Base-by-base conservation (phyloP, 345 rosid genomes). In the Brassica juncea region DNA sequence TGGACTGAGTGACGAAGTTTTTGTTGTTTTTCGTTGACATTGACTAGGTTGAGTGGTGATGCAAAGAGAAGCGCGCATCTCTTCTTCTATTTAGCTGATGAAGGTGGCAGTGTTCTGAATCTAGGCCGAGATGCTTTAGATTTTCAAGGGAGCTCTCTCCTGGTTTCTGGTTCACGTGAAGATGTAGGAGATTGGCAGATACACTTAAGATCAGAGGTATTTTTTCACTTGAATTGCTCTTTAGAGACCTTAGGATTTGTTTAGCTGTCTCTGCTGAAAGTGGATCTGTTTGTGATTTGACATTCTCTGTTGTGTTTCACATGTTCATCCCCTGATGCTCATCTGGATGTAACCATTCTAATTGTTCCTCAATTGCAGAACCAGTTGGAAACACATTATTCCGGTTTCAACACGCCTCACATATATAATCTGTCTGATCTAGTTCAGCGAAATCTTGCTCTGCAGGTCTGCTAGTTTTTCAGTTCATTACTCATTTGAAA, bases 21-120 rank as follows among this genome's bases (percentile, higher is more conserved):
- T 15, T 9, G 2, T 6, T 19, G 30, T 11, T 59, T 65, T 32
- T 35, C 25, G 5, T 23, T 67, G 61, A 69, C 52, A 67, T 83
- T 85, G 86, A 82, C 85, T 68, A 82, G 77, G 75, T 55, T 58
- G 86, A 82, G 74, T 78, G 85, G 84, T n/a, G 88, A 85, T 75
- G 83, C 82, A 77, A 80, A 73, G 88, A 86, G 85, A 82, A 87
- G 63, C 66, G 91, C 81, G 37, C 96, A 93, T 79, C 87, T 93
- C 61, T 95, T 91, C 84, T 95, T 95, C 85, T 95, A 95, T 83
- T 75, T 95, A 84, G 97, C 92, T 44, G 92, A 95, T 83, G 99
- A 95, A 86, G 92, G 86, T 72, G 96, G 92, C 66, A 86, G 81
- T 86, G 80, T 86, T 79, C 82, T 91, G 67, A 88, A 77, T 77